Evolutionary conservation across 75 land plant genomes (phyloP), one percentile per base, ranked within the genome.

Genomic region (Pseudotsuga menziesii): DNA sequence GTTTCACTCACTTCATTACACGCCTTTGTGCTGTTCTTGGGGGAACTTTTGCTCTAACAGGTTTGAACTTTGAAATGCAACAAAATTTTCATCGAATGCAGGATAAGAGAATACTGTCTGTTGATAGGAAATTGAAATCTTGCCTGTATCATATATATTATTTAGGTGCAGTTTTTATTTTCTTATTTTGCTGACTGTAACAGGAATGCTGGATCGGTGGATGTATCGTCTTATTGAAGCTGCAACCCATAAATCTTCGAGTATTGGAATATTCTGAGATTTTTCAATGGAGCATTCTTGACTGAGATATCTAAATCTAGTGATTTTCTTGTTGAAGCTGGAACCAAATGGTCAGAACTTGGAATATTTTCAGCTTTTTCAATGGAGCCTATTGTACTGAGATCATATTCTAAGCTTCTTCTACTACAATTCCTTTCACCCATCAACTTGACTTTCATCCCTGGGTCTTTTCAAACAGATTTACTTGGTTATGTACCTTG

Each of bases 131-230:
- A 48, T 48, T 48, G 11, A 48, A 48, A 11, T 48, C 54, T 48
- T 48, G 54, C 54, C 11, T 48, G 11, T 48, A 48, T 48, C 9
- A 8, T 48, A 48, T 48, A 48, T 48, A 48, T 48, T 48, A 48
- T 11, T 48, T 48, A 48, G 12, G 54, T 48, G 12, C 0, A 9
- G 54, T 48, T 69, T 11, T 20, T 41, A 3, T 9, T 69, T 29
- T 41, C 48, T n/a, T 36, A 69, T 17, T 41, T 69, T 69, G 7
- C 72, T 69, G 12, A 41, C n/a, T 22, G 74, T 22, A 58, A 66
- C 88, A 97, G 99, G 99, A 66, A 90, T 97, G 95, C 86, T 97
- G 73, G 99, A 97, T 80, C 87, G 99, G 19, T 97, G 95, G 95
- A 92, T 91, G 92, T 92, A 81, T 75, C 83, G 95, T 78, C 26